Evolutionary conservation across 2,329 filamentous ascomycete genomes (phyloP).

Genomic region (Orbilia brochopaga): DNA sequence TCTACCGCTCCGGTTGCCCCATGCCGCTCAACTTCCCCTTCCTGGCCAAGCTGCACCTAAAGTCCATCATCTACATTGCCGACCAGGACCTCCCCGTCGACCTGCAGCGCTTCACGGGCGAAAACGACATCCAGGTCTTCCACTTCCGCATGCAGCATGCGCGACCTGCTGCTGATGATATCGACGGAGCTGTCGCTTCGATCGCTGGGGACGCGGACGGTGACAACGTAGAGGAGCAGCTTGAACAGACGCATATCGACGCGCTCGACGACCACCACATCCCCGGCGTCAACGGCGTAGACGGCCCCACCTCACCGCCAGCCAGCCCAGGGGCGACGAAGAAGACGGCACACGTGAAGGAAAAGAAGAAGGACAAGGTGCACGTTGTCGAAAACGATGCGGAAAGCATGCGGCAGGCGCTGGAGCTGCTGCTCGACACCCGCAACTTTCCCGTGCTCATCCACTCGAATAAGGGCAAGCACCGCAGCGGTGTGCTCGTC

Average conservation of each 20-base stretch:
- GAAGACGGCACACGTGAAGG: slow-evolving; percentile 10
- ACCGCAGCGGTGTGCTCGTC: slow-evolving; percentile 54
- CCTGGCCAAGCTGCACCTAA: slow-evolving; percentile 52
- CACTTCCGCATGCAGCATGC: slow-evolving; percentile 45
- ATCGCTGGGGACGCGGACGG: not conserved
- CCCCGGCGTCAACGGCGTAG: no score
- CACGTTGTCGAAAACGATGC: slow-evolving; percentile 52
- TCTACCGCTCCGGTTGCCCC: slow-evolving; percentile 54
- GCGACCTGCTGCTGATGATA: slow-evolving; percentile 10
- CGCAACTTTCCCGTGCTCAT: slow-evolving; percentile 54
- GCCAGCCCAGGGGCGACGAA: slow-evolving; percentile 10
- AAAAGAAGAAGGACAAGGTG: slow-evolving; percentile 26
- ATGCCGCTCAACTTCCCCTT: slow-evolving; percentile 55
- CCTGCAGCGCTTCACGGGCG: slow-evolving; percentile 48
- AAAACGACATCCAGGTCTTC: slow-evolving; percentile 49
- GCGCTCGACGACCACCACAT: not conserved
- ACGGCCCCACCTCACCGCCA: not conserved
- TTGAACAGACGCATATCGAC: not conserved
- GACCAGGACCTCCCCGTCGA: slow-evolving; percentile 52
- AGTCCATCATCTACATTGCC: slow-evolving; percentile 54
- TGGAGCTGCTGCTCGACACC: slow-evolving; percentile 52
- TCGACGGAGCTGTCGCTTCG: no score
- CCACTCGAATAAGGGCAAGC: slow-evolving; percentile 55
- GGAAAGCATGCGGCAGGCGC: slow-evolving; percentile 46
- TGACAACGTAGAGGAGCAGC: not conserved